Evolutionary conservation across 1,284 basidiomycete species (phyloP).

Genomic region (Microbotryomycetes sp.): DNA sequence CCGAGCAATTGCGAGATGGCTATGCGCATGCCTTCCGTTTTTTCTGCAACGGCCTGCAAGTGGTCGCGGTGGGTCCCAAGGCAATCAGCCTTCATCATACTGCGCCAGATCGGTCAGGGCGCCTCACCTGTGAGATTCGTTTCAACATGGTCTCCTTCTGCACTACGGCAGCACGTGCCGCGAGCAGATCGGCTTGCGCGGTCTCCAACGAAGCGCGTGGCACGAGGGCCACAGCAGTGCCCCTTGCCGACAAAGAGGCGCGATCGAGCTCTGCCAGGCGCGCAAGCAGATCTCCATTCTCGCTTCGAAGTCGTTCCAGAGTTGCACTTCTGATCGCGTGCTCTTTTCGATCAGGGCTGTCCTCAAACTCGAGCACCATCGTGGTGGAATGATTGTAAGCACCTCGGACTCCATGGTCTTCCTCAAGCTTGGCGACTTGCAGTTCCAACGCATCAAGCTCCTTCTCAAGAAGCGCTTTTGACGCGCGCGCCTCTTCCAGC

Average conservation of each 20-base stretch:
- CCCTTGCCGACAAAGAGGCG: background rate
- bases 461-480: slow-evolving; percentile 45
- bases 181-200: slow-evolving; percentile 55
- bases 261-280: slow-evolving; percentile 39
- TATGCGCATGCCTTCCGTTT: slow-evolving; percentile 72
- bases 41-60: slow-evolving; percentile 56
- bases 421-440: slow-evolving; percentile 61
- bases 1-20: slow-evolving; percentile 73
- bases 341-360: slow-evolving; percentile 70
- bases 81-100: background rate
- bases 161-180: slow-evolving; percentile 54
- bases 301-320: slow-evolving; percentile 61
- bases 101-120: background rate
- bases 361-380: slow-evolving; percentile 60
- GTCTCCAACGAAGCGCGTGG: slow-evolving; percentile 49
- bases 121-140: slow-evolving; percentile 58
- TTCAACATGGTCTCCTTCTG: slow-evolving; percentile 63
- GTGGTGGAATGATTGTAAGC: slow-evolving; percentile 65
- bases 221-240: slow-evolving; percentile 40
- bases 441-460: slow-evolving; percentile 60
- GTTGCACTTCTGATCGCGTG: slow-evolving; percentile 59
- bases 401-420: slow-evolving; percentile 65
- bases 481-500: slow-evolving; percentile 31
- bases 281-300: slow-evolving; percentile 61
- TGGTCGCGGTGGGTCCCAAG: slow-evolving; percentile 42